Evolutionary conservation across 2,329 filamentous ascomycete genomes (phyloP).

Genomic region (Penicillium brasilianum): DNA sequence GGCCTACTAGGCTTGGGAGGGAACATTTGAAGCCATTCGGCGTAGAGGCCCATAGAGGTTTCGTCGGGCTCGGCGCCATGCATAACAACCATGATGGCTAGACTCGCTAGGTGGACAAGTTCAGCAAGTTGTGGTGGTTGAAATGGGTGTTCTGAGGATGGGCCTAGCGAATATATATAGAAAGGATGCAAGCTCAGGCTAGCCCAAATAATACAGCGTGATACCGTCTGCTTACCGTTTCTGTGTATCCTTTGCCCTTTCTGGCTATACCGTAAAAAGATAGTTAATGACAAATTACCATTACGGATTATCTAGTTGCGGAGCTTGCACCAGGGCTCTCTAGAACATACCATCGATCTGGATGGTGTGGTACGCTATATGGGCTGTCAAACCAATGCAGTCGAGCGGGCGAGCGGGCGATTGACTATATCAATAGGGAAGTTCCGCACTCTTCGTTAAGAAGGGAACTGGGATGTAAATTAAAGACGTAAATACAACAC

Average conservation of each 20-base stretch:
- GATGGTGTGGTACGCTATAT: background rate
- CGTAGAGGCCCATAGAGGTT: background rate
- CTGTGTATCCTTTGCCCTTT: background rate
- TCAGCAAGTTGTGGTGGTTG: background rate
- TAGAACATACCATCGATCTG: background rate
- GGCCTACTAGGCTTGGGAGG: background rate
- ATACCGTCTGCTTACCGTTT: background rate
- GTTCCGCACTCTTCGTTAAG: background rate
- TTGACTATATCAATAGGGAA: background rate
- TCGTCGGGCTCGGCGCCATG: background rate
- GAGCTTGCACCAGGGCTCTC: background rate
- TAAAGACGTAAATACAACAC: background rate
- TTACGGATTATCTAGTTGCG: background rate
- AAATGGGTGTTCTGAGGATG: background rate
- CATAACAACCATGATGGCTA: background rate
- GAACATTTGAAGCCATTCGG: background rate
- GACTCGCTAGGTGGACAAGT: background rate
- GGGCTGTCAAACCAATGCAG: background rate
- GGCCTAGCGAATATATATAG: background rate
- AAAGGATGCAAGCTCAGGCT: background rate
- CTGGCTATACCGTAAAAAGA: background rate
- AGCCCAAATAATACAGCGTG: background rate
- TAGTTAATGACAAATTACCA: background rate
- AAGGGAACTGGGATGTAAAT: background rate
- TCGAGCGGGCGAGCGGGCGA: background rate